Evolutionary conservation across 2,329 filamentous ascomycete genomes (phyloP).

Genomic region (Nectriaceae sp.): DNA sequence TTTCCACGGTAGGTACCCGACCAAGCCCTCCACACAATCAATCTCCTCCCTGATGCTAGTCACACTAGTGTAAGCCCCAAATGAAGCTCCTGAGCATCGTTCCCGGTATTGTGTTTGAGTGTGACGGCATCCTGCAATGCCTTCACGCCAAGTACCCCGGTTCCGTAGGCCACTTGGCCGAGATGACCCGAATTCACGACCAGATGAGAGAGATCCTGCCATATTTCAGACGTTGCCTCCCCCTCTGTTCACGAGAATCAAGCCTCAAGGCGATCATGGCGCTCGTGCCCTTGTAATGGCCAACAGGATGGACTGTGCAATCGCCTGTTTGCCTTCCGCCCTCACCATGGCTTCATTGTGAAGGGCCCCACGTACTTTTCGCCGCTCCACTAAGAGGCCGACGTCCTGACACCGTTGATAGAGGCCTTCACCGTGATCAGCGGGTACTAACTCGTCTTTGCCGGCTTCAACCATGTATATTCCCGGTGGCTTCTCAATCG

Average conservation of each 20-base stretch:
- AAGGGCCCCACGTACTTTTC: slow-evolving; percentile 49
- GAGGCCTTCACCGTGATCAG: slow-evolving; percentile 49
- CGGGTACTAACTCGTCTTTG: slow-evolving; percentile 60
- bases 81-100: slow-evolving; percentile 15
- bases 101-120: slow-evolving; percentile 16
- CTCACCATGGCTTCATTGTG: slow-evolving; percentile 58
- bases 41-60: slow-evolving; percentile 21
- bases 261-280: slow-evolving; percentile 3
- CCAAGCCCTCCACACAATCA: slow-evolving; percentile 24
- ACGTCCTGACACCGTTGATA: slow-evolving; percentile 49
- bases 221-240: not conserved
- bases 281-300: slow-evolving; percentile 21
- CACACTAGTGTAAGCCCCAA: slow-evolving; percentile 19
- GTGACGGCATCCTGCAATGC: slow-evolving; percentile 26
- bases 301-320: slow-evolving; percentile 28
- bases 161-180: slow-evolving; percentile 9
- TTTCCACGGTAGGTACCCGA: slow-evolving; percentile 26
- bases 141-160: slow-evolving; percentile 21
- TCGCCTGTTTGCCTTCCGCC: slow-evolving; percentile 29
- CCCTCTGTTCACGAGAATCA: not conserved
- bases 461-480: slow-evolving; percentile 57
- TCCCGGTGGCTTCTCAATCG: slow-evolving; percentile 36
- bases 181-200: slow-evolving; percentile 30
- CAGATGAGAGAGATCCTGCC: not conserved
- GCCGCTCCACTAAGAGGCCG: slow-evolving; percentile 46